These are phyloP conservation scores for Pythium chondricola DNA, from an alignment of 352 stramenopile species.

Conservation along the genomic window DNA sequence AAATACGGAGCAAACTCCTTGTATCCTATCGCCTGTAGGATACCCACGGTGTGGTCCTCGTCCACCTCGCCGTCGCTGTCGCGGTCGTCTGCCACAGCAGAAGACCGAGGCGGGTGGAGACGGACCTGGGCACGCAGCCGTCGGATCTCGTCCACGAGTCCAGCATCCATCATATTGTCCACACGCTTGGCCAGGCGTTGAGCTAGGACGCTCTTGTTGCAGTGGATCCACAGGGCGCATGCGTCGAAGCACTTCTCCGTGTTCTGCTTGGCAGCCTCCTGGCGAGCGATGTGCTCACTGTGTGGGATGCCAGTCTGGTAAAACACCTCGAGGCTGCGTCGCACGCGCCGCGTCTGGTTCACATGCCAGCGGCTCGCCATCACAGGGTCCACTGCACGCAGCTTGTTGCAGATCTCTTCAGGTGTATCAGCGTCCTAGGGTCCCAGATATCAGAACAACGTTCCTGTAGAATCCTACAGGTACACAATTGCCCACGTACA, in stretches of 20 bases:
- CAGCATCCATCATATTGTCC: slow-evolving; percentile 71
- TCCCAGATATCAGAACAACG: background rate
- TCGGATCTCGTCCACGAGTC: slow-evolving; percentile 78
- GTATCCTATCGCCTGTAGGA: slow-evolving; percentile 87
- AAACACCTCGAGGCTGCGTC: slow-evolving; percentile 81
- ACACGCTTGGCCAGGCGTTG: slow-evolving; percentile 65
- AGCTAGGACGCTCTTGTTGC: slow-evolving; percentile 52
- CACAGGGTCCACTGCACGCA: slow-evolving; percentile 72
- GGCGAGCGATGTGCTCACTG: slow-evolving; percentile 57
- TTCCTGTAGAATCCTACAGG: background rate
- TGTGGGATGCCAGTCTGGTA: slow-evolving; percentile 71
- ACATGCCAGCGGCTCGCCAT: slow-evolving; percentile 80
- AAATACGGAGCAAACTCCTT: slow-evolving; percentile 89
- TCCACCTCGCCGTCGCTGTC: slow-evolving; percentile 16
- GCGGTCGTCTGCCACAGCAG: slow-evolving; percentile 8
- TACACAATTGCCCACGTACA: slow-evolving; percentile 4
- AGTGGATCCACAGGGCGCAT: slow-evolving; percentile 82
- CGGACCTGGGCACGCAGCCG: slow-evolving; percentile 39
- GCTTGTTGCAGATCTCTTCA: slow-evolving; percentile 49
- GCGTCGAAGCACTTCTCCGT: slow-evolving; percentile 70
- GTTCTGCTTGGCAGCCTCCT: slow-evolving; percentile 38
- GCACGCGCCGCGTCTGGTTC: slow-evolving; percentile 84
- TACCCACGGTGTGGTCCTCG: slow-evolving; percentile 47
- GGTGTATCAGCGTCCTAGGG: slow-evolving; percentile 28
- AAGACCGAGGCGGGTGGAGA: slow-evolving; percentile 35